phyloP scores from a whole-genome alignment of 495 filamentous ascomycete species.

The Articulospora tetracladia region DNA sequence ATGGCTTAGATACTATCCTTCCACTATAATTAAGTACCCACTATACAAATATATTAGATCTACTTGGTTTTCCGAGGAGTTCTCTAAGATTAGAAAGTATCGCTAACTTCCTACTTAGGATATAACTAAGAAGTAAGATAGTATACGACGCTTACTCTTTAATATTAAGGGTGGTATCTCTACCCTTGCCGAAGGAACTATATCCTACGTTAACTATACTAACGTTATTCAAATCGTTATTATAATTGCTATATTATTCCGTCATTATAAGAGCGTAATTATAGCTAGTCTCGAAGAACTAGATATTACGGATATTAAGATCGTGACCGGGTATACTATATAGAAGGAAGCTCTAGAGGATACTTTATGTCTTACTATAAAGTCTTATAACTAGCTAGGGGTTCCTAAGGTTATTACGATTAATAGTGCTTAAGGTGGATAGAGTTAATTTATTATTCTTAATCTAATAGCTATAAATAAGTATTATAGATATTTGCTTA shows the following conservation, averaged over 20 bases:
- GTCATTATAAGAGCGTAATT: not conserved
- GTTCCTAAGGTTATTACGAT: not conserved
- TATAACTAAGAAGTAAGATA: not conserved
- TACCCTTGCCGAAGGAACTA: not conserved
- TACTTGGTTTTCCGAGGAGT: not conserved
- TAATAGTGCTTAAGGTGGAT: constrained; percentile 1
- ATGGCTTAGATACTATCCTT: not conserved
- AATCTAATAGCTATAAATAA: not conserved
- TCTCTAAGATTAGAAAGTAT: not conserved
- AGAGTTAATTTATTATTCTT: constrained; percentile 5
- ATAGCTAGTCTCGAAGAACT: not conserved
- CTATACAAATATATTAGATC: not conserved
- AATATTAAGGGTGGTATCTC: not conserved
- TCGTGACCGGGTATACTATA: constrained; percentile 4
- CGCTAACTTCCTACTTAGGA: not conserved
- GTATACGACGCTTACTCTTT: not conserved
- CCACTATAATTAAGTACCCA: not conserved
- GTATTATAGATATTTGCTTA: not conserved
- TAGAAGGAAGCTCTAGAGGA: not conserved
- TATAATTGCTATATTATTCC: not conserved
- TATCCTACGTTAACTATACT: not conserved
- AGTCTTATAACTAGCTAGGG: not conserved
- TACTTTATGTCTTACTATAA: not conserved
- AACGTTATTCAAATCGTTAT: not conserved
- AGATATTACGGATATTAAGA: not conserved